Base-by-base conservation (phyloP, 1,284 basidiomycete species). In the Crepidotus sp. region DNA sequence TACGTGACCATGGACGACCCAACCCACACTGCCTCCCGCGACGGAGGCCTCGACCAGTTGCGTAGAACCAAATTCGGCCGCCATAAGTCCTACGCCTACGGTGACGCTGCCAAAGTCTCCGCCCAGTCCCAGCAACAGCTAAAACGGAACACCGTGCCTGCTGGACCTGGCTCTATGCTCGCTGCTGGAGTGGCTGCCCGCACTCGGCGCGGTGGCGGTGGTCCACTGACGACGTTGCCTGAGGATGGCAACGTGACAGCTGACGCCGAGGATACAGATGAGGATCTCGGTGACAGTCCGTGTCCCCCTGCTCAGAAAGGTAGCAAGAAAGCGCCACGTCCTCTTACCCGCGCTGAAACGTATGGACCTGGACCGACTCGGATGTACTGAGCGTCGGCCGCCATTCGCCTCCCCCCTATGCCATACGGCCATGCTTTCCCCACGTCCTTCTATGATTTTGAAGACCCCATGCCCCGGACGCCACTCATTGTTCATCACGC, bases 1-100 rank as follows among this genome's bases (percentile, higher is more conserved):
- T 98, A 98, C 61, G 80, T 96, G 29, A 77, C 73, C 14, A 98
- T 98, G 95, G 90, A 98, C 58, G 93, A 98, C 60, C 92, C 93
- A 0, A 73, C 74, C 31, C 83, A 93, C 62, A 74, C 81, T 19
- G 69, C 73, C 14, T 83, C 87, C 34, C 83, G 93, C 36, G 76
- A 82, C 42, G 81, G 87, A 56, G 90, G 96, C 57, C 65, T 97
- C 42, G 87, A 91, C 64, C 86, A 90, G 52, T 95, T 98, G 73
- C 83, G 95, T 52, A 89, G 85, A 62, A 76, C 76, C 54, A 84
- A 83, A 59, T 90, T 89, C 58, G 81, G 80, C 26, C 81, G 91
- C 40, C 87, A 91, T 35, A 85, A 86, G 58, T 92, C 88, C 0
- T 94, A 90, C 58, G 83, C 90, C 1, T 92, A 88, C 57, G 89